phyloP scores from a whole-genome alignment of 108 stramenopile genomes.

The Pinguiococcus pyrenoidosus region DNA sequence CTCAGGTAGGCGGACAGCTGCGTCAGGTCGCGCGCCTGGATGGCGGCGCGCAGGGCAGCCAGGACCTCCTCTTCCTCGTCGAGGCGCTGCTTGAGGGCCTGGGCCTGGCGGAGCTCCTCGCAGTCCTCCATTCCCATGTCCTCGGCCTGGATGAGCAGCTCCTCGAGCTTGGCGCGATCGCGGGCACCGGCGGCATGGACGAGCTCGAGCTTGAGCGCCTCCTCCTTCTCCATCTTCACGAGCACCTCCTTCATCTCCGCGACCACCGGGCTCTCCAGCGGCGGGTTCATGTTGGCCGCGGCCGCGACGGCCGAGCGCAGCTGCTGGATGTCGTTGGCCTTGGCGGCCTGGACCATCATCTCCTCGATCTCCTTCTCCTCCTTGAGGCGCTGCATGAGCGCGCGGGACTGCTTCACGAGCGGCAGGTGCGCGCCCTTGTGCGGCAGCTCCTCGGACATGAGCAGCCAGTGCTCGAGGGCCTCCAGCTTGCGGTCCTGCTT shows the following conservation, averaged over 20 bases:
- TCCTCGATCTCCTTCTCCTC: constrained; percentile 25
- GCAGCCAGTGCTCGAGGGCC: constrained; percentile 8
- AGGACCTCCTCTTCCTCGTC: constrained; percentile 37
- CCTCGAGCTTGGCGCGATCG: constrained; percentile 8
- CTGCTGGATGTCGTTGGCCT: constrained; percentile 16
- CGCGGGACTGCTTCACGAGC: constrained; percentile 22
- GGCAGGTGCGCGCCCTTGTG: constrained; percentile 14
- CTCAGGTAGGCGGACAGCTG: constrained; percentile 8
- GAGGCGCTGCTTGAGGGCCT: constrained; percentile 20
- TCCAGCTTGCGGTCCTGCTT: constrained; percentile 12
- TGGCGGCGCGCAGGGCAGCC: constrained; percentile 16
- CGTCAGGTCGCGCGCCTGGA: constrained; percentile 6
- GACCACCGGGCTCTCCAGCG: constrained; percentile 3
- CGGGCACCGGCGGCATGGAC: constrained; percentile 12
- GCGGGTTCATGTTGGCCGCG: constrained; percentile 12
- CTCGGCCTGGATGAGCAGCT: constrained; percentile 9
- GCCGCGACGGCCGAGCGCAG: constrained; percentile 23
- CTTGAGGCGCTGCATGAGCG: constrained; percentile 13
- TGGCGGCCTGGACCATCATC: constrained; percentile 19
- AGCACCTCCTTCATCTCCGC: constrained; percentile 14
- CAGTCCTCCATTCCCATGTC: constrained; percentile 2
- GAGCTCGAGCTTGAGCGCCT: constrained; percentile 18
- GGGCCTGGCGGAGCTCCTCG: constrained; percentile 27
- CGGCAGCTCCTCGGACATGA: constrained; percentile 20
- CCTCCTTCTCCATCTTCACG: constrained; percentile 23